Percentiles rank a stretch among this genome's conserved stretches.
Evolutionary conservation across 805 yeast species (phyloP).

Genomic region (Pichia cephalocereana): DNA sequence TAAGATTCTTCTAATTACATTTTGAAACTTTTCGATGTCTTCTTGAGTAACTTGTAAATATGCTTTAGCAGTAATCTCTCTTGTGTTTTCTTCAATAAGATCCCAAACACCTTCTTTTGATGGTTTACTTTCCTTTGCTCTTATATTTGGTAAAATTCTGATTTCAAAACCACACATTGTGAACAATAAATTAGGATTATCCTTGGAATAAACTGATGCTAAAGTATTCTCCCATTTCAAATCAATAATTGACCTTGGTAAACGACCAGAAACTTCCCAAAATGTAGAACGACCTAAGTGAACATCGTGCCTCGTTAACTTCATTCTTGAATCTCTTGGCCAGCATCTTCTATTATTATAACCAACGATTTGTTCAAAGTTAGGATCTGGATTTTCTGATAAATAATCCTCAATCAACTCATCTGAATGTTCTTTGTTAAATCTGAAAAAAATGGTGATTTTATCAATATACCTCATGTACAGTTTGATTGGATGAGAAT

Average conservation of each 20-base stretch:
- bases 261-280: conserved; percentile 78
- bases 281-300: conserved; percentile 85
- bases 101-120: conserved; percentile 88
- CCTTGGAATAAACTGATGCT: conserved; percentile 83
- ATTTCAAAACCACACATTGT: conserved; percentile 95
- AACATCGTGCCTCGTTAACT: conserved; percentile 82
- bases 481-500: conserved; percentile 63
- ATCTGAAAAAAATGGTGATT: conserved; percentile 70
- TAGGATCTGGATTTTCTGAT: conserved; percentile 86
- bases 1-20: conserved; percentile 76
- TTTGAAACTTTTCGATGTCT: conserved; percentile 72
- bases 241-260: conserved; percentile 67
- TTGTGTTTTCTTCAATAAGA: conserved; percentile 55
- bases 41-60: conserved; percentile 73
- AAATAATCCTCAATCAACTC: conserved; percentile 69
- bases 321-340: conserved; percentile 92
- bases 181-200: conserved; percentile 81
- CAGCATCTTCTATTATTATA: conserved; percentile 87
- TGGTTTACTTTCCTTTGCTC: conserved; percentile 42
- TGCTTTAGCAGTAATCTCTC: conserved; percentile 85
- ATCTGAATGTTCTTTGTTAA: conserved; percentile 61
- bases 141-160: conserved; percentile 66
- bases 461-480: conserved; percentile 81
- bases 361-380: conserved; percentile 76
- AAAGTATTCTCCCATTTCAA: conserved; percentile 73